These are phyloP conservation scores for Fusarium brevicatenulatum DNA, from an alignment of 2,329 filamentous ascomycete species.

Conservation along the genomic window DNA sequence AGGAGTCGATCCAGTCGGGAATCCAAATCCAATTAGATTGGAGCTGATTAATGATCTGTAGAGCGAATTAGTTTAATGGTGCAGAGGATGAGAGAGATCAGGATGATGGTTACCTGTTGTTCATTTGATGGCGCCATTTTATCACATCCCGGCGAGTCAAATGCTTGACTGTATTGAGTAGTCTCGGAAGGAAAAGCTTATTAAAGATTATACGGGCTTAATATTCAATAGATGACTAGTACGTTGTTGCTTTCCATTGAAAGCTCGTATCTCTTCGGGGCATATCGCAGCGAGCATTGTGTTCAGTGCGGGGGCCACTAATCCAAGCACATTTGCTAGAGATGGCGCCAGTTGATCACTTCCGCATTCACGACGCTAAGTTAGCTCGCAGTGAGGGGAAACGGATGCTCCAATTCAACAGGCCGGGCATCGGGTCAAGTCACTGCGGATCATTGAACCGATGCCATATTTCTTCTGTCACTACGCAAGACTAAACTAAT, in stretches of 20 bases:
- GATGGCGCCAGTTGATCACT: background rate
- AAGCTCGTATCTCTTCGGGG: background rate
- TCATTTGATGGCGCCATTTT: background rate
- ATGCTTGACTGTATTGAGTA: rapidly evolving
- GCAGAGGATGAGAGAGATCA: rapidly evolving
- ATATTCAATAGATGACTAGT: rapidly evolving
- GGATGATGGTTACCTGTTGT: background rate
- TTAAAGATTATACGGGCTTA: background rate
- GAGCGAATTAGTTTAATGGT: background rate
- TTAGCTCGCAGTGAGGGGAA: background rate
- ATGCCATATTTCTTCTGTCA: background rate
- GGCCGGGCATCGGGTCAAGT: background rate
- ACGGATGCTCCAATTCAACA: background rate
- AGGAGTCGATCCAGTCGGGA: background rate
- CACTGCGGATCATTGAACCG: rapidly evolving
- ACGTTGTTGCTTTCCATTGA: background rate
- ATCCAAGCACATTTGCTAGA: background rate
- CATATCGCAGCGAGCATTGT: background rate
- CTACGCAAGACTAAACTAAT: too few species aligned
- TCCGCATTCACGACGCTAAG: background rate
- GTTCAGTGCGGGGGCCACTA: background rate
- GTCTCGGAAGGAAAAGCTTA: background rate
- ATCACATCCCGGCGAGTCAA: rapidly evolving
- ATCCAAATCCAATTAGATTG: background rate
- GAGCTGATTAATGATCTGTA: background rate